phyloP scores from a whole-genome alignment of 148 eudicot genomes.

The Polygonum aviculare region DNA sequence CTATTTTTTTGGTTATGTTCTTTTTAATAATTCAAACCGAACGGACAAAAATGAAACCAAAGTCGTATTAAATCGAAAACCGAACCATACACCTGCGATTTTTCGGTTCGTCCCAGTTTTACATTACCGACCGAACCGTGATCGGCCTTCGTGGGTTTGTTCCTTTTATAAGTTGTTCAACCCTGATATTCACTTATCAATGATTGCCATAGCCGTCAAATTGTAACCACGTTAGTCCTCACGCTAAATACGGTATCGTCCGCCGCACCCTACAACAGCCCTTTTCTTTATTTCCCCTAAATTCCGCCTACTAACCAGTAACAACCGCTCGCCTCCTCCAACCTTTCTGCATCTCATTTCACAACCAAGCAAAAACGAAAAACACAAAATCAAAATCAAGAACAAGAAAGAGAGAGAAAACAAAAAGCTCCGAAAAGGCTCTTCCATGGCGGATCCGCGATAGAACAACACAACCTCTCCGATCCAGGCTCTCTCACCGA shows the following conservation, averaged over 20 bases:
- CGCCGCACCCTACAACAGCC: not conserved
- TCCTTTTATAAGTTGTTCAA: no score
- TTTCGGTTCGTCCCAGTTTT: no score
- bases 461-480: conserved; percentile 4
- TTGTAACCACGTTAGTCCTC: not conserved
- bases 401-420: not conserved
- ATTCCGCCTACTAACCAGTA: conserved; percentile 7
- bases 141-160: no score
- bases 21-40: no score
- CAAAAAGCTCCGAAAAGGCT: not conserved
- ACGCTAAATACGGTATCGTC: not conserved
- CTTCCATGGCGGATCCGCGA: conserved; percentile 11
- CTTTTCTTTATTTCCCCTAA: not conserved
- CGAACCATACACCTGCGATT: no score
- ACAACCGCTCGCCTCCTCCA: not conserved
- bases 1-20: no score
- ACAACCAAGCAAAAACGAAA: not conserved
- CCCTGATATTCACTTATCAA: no score
- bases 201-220: no score
- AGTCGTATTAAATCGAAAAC: no score
- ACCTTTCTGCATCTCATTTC: not conserved
- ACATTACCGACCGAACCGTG: no score
- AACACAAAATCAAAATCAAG: not conserved
- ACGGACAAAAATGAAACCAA: no score
- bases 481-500: not conserved